These are phyloP conservation scores for Sporisorium exsertum DNA, from an alignment of 1,284 basidiomycete species.

Conservation along the genomic window DNA sequence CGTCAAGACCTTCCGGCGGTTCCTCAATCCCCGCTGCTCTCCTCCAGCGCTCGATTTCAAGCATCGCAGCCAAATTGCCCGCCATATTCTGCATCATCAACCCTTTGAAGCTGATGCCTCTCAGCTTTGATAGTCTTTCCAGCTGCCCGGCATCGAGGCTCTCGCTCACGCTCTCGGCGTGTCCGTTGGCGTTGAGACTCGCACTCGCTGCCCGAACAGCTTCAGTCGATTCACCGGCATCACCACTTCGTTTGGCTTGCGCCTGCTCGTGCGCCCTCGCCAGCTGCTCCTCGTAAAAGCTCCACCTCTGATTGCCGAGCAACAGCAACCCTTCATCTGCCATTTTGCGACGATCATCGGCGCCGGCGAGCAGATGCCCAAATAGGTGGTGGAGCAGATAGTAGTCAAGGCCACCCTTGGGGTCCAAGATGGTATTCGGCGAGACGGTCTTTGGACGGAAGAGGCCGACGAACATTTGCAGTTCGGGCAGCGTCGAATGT, in stretches of 20 bases:
- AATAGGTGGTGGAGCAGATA: conserved; percentile 50
- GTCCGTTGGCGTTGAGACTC: conserved; percentile 9
- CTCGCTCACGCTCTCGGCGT: conserved; percentile 8
- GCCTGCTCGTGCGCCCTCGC: conserved; percentile 29
- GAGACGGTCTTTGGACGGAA: conserved; percentile 72
- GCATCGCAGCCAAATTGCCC: conserved; percentile 43
- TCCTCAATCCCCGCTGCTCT: conserved; percentile 32
- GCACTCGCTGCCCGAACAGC: conserved; percentile 12
- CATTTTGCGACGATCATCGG: conserved; percentile 24
- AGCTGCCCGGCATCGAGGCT: conserved; percentile 29
- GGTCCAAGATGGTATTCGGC: conserved; percentile 47
- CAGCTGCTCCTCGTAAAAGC: conserved; percentile 44
- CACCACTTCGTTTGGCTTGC: conserved; percentile 1
- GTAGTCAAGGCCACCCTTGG: conserved; percentile 44
- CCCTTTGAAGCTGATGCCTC: conserved; percentile 42
- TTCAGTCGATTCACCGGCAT: conserved; percentile 31
- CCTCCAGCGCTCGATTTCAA: conserved; percentile 48
- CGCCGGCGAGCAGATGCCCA: conserved; percentile 31
- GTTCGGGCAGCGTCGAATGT: conserved; percentile 86
- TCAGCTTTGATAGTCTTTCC: conserved; percentile 22
- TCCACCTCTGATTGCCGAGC: conserved; percentile 42
- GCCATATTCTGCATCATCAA: conserved; percentile 53
- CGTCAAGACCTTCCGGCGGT: conserved; percentile 11
- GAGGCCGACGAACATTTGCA: conserved; percentile 80
- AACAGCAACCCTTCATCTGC: conserved; percentile 36